Conservation (phyloP, 495 filamentous ascomycete species). For the Monascus purpureus region DNA sequence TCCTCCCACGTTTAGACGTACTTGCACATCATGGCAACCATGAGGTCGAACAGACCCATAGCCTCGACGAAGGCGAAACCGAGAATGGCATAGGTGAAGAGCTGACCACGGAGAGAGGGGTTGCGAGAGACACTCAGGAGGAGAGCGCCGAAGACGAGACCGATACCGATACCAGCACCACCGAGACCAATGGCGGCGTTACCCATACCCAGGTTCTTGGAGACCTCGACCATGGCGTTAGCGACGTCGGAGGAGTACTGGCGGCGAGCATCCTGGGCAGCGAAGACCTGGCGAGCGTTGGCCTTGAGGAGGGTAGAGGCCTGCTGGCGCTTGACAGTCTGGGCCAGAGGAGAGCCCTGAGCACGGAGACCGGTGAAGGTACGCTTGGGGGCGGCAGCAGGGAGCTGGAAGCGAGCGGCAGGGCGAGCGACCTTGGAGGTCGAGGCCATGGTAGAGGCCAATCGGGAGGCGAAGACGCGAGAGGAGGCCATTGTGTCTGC, state of each 20-base stretch:
- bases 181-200: constrained; percentile 77
- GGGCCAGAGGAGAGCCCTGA: constrained; percentile 11
- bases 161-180: constrained; percentile 87
- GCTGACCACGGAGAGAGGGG: constrained; percentile 77
- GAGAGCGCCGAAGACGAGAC: constrained; percentile 79
- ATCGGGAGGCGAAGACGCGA: constrained; percentile 54
- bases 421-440: constrained; percentile 57
- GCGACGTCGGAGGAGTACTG: constrained; percentile 72
- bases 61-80: constrained; percentile 90
- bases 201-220: constrained; percentile 79
- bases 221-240: constrained; percentile 73
- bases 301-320: constrained; percentile 43
- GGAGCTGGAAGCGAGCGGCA: constrained; percentile 43
- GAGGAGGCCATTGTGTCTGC: constrained; percentile 57
- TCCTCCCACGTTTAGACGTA: constrained; percentile 38
- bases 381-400: constrained; percentile 48
- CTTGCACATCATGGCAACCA: constrained; percentile 85
- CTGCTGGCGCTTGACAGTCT: constrained; percentile 56
- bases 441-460: constrained; percentile 64
- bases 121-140: constrained; percentile 76
- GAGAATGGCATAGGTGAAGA: constrained; percentile 88
- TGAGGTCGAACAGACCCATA: constrained; percentile 86
- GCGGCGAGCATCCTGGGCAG: constrained; percentile 42
- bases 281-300: constrained; percentile 51
- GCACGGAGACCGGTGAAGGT: constrained; percentile 40